These are phyloP conservation scores for Stropharia rugosoannulata DNA, from an alignment of 768 basidiomycete genomes.

Conservation along the genomic window DNA sequence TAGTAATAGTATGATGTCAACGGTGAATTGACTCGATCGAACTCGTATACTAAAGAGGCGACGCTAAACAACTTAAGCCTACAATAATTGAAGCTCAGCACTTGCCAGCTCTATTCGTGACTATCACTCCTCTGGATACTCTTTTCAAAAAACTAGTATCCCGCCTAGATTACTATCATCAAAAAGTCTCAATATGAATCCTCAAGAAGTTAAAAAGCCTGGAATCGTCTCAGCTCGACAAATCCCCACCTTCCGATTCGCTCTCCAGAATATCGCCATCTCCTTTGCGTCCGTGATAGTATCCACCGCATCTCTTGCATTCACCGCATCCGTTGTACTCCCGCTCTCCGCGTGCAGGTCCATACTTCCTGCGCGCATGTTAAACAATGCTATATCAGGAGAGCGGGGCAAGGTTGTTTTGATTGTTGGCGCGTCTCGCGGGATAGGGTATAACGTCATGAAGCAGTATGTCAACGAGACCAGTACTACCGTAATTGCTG, in stretches of 20 bases:
- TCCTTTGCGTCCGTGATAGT: conserved; percentile 17
- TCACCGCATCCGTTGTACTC: conserved; percentile 19
- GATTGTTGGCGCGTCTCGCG: conserved; percentile 25
- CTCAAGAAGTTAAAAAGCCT: not conserved
- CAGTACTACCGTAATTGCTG: conserved; percentile 25
- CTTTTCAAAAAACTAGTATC: no score
- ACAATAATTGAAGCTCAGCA: no score
- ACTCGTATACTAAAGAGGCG: no score
- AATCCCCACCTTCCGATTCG: conserved; percentile 22
- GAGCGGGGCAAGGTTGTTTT: conserved; percentile 22
- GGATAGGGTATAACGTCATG: conserved; percentile 27
- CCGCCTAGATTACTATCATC: no score
- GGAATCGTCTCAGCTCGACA: conserved; percentile 9
- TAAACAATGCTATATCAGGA: not conserved
- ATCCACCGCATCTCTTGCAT: conserved; percentile 16
- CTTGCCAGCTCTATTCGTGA: no score
- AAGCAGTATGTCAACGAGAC: conserved; percentile 25
- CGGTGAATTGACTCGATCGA: no score
- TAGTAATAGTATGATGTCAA: no score
- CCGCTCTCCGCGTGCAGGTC: conserved; percentile 16
- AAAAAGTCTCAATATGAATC: not conserved
- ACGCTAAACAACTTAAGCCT: no score
- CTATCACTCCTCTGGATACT: no score
- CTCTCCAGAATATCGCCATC: conserved; percentile 25
- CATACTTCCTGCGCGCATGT: conserved; percentile 7